Conservation (phyloP, 257 asterid genomes). For the Apocynum venetum region DNA sequence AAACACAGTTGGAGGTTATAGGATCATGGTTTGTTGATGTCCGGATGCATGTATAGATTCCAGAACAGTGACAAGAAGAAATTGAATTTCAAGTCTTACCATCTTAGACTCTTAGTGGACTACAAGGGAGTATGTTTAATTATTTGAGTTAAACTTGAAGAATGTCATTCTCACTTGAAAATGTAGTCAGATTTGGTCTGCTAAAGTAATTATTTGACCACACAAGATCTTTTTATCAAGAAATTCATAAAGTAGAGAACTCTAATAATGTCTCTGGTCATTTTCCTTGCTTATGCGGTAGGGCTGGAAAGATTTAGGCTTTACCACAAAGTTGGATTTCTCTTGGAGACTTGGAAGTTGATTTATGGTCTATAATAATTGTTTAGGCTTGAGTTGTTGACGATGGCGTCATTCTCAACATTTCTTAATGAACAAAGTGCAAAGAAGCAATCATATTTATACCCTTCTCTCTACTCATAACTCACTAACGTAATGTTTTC, state of each 20-base stretch:
- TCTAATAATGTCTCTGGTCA: neutral
- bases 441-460: conserved; percentile 1
- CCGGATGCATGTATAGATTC: neutral
- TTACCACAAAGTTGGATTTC: conserved; percentile 12
- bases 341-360: neutral
- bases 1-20: neutral
- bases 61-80: neutral
- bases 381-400: conserved; percentile 11
- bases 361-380: conserved; percentile 8
- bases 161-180: neutral
- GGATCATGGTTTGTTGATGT: neutral
- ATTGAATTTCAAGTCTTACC: neutral
- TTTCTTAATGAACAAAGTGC: conserved; percentile 3
- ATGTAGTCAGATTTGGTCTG: conserved; percentile 10
- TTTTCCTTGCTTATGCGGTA: neutral
- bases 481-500: neutral
- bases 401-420: conserved; percentile 8
- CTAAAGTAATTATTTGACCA: neutral
- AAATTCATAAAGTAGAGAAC: neutral
- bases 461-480: too few relatives aligned
- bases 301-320: conserved; percentile 8
- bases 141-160: neutral
- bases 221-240: conserved; percentile 8
- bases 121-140: neutral
- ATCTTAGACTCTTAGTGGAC: neutral